A percentile compares a stretch with the other conserved stretches of the same genome.
Conservation (phyloP, 2,329 filamentous ascomycete species). For the Fusarium sp. region DNA sequence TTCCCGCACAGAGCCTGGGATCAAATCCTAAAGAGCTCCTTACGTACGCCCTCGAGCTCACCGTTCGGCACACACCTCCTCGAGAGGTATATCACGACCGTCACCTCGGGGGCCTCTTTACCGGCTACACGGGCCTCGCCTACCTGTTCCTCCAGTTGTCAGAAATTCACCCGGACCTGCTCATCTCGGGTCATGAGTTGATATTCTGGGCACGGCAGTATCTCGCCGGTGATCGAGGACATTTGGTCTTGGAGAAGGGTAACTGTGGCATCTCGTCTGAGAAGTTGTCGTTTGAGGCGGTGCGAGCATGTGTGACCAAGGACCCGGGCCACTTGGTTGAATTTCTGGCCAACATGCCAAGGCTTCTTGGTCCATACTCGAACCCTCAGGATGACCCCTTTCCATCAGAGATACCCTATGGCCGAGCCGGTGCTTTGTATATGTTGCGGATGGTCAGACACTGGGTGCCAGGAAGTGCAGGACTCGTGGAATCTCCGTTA, state of each 20-base stretch:
- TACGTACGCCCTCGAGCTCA: conserved; percentile 48
- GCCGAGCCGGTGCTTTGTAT: conserved; percentile 75
- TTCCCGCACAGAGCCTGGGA: conserved; percentile 44
- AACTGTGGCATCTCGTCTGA: conserved; percentile 64
- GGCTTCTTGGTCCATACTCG: conserved; percentile 44
- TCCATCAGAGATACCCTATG: conserved; percentile 72
- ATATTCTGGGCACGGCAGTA: conserved; percentile 61
- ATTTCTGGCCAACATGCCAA: conserved; percentile 54
- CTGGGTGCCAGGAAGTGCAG: conserved; percentile 61
- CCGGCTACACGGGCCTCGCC: conserved; percentile 65
- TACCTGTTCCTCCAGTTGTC: conserved; percentile 65
- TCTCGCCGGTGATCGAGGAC: conserved; percentile 52
- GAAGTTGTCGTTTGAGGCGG: conserved; percentile 57
- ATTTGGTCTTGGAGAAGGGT: conserved; percentile 50
- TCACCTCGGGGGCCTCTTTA: conserved; percentile 59
- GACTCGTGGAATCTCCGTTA: conserved; percentile 64
- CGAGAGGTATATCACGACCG: conserved; percentile 47
- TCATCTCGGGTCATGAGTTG: conserved; percentile 54
- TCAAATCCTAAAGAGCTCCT: conserved; percentile 45
- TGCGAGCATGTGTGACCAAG: conserved; percentile 55
- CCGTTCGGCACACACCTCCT: conserved; percentile 51
- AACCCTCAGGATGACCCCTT: conserved; percentile 51
- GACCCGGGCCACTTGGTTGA: conserved; percentile 50
- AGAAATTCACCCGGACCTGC: conserved; percentile 54
- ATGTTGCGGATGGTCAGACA: conserved; percentile 71